phyloP scores from a whole-genome alignment of 352 stramenopile species.

The Lagenidium sp. region DNA sequence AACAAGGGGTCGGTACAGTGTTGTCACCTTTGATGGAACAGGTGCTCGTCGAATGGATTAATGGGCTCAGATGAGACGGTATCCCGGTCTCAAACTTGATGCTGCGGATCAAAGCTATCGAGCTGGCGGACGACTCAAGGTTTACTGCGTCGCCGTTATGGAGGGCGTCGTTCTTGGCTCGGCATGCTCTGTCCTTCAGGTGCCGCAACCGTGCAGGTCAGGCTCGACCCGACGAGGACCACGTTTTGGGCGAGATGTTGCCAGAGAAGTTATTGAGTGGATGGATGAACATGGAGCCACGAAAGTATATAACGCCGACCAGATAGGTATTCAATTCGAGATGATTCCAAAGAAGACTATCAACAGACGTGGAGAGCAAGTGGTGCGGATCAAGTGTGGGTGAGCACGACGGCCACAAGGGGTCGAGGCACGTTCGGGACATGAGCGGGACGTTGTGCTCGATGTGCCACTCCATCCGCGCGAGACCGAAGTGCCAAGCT shows the following conservation, averaged over 20 bases:
- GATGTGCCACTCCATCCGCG: too few species aligned
- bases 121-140: background rate
- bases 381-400: conserved; percentile 11
- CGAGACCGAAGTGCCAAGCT: too few species aligned
- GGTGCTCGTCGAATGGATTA: conserved; percentile 5
- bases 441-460: too few species aligned
- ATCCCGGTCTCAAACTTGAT: conserved; percentile 5
- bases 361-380: background rate
- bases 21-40: background rate
- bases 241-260: background rate
- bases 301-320: conserved; percentile 5
- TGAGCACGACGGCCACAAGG: too few species aligned
- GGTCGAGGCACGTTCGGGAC: too few species aligned
- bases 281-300: background rate
- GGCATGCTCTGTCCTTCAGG: conserved; percentile 5
- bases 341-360: conserved; percentile 11
- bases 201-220: conserved; percentile 1
- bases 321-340: conserved; percentile 6
- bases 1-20: background rate
- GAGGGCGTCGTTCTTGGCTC: conserved; percentile 1
- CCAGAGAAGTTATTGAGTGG: background rate
- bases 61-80: background rate
- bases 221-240: background rate
- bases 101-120: conserved; percentile 2
- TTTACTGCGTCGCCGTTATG: background rate